These are phyloP conservation scores for Arthroderma sp. DNA, from an alignment of 2,329 filamentous ascomycete genomes.

Conservation along the genomic window DNA sequence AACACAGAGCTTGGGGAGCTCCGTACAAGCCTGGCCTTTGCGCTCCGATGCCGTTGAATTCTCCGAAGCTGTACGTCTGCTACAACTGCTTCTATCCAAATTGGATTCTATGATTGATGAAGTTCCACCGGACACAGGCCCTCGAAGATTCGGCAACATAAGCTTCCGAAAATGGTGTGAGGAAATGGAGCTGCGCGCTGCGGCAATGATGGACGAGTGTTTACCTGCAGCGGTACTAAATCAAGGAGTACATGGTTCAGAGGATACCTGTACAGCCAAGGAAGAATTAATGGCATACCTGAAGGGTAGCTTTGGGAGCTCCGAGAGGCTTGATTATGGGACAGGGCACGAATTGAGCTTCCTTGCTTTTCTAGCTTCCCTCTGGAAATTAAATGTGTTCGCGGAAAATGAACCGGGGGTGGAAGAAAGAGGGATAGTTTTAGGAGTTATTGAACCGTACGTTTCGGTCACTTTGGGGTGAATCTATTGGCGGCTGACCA, in stretches of 20 bases:
- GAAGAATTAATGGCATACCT: conserved; percentile 69
- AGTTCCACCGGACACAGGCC: conserved; percentile 71
- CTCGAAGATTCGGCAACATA: conserved; percentile 80
- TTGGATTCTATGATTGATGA: conserved; percentile 58
- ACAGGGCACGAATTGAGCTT: conserved; percentile 95
- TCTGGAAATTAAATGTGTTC: conserved; percentile 87
- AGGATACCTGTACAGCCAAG: conserved; percentile 35
- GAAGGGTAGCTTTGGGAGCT: conserved; percentile 72
- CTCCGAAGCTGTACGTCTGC: conserved; percentile 46
- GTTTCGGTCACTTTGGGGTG: conserved; percentile 22
- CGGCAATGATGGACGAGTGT: conserved; percentile 43
- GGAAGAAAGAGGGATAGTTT: conserved; percentile 64
- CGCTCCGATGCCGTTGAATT: conserved; percentile 30
- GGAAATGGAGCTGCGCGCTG: conserved; percentile 49
- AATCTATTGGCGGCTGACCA: too few species aligned
- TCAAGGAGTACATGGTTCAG: conserved; percentile 11
- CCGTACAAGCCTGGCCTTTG: conserved; percentile 38
- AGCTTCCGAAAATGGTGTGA: conserved; percentile 78
- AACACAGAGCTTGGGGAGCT: neutral
- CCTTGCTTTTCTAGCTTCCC: conserved; percentile 70
- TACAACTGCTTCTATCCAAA: conserved; percentile 53
- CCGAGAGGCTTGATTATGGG: conserved; percentile 84
- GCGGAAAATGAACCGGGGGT: conserved; percentile 39
- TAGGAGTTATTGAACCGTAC: conserved; percentile 71
- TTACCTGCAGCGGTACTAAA: conserved; percentile 39